Base-by-base conservation (phyloP, 2,329 filamentous ascomycete species). In the Ophiocordyceps camponoti-rufipedis region DNA sequence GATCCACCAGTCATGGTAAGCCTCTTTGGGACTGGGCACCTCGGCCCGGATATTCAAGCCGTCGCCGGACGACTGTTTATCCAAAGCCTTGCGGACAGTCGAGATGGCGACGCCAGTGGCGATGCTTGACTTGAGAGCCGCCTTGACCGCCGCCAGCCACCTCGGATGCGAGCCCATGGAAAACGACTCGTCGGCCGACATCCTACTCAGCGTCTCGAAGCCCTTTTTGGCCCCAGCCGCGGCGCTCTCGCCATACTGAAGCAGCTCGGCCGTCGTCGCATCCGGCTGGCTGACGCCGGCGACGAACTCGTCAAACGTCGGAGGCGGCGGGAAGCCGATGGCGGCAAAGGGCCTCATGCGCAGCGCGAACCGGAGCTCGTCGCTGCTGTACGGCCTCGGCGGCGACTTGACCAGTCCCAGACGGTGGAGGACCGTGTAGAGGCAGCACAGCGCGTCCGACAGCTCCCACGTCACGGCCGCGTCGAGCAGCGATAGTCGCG, bases 311-410 rank as follows among this genome's bases (percentile, higher is more conserved):
- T 76, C 73, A 49, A 75, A 82, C 0, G 73, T 64, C 0, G 83
- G 78, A 12, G 85, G 67, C 48, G 77, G 72, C 0, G 85, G 83
- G 2, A 85, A 68, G 10, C 74, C 71, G 46, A 94, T 72, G 8
- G 66, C 59, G 1, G 80, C 67, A 55, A 93, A 94, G 0, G 86
- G 85, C 54, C 82, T 84, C 85, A 94, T 91, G 48, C 88, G 82
- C 10, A 93, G 65, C 52, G 91, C 82, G 58, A 91, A 88, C 12
- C 85, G 78, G 5, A 87, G 65, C 31, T 69, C 62, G 47, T 82
- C 74, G 14, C 72, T 74, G 47, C 78, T 75, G 57, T 87, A 93
- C 0, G 81, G 78, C 1, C 75, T 66, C 0, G 61, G 59, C 5
- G 69, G 73, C 0, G 63, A 47, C 44, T 67, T 62, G 52, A 86